Evolutionary conservation across 257 asterid species (phyloP).

Genomic region (Plectranthus barbatus): DNA sequence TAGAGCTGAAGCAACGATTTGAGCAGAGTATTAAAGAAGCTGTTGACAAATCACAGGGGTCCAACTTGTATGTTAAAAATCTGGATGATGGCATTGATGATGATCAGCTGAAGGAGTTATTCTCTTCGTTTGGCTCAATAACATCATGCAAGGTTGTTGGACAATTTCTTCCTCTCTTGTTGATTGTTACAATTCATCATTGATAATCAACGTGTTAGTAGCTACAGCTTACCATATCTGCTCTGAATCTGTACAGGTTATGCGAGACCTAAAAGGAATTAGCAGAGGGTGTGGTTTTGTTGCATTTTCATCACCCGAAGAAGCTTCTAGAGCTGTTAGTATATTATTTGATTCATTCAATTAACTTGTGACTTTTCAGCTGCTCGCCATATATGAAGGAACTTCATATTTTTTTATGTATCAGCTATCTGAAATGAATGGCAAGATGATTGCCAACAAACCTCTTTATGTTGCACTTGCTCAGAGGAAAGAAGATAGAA

Average conservation of each 20-base stretch:
- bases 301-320: slow-evolving; percentile 82
- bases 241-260: slow-evolving; percentile 43
- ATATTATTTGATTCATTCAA: neutral
- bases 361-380: neutral
- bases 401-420: neutral
- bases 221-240: neutral
- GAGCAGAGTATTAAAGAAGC: slow-evolving; percentile 79
- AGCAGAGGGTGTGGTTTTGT: slow-evolving; percentile 99
- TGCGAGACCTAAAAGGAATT: slow-evolving; percentile 80
- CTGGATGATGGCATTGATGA: slow-evolving; percentile 75
- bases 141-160: slow-evolving; percentile 86
- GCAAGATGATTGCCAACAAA: slow-evolving; percentile 72
- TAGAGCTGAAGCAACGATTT: slow-evolving; percentile 51
- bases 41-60: slow-evolving; percentile 72
- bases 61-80: slow-evolving; percentile 77
- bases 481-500: slow-evolving; percentile 88
- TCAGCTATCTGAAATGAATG: slow-evolving; percentile 79
- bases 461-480: slow-evolving; percentile 96
- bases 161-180: neutral
- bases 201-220: neutral
- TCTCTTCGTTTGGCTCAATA: slow-evolving; percentile 65
- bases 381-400: neutral
- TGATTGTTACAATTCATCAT: neutral
- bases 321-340: slow-evolving; percentile 86
- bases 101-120: slow-evolving; percentile 78